These are phyloP conservation scores for Chaetomium fimeti DNA, from an alignment of 495 filamentous ascomycete species.

Conservation along the genomic window DNA sequence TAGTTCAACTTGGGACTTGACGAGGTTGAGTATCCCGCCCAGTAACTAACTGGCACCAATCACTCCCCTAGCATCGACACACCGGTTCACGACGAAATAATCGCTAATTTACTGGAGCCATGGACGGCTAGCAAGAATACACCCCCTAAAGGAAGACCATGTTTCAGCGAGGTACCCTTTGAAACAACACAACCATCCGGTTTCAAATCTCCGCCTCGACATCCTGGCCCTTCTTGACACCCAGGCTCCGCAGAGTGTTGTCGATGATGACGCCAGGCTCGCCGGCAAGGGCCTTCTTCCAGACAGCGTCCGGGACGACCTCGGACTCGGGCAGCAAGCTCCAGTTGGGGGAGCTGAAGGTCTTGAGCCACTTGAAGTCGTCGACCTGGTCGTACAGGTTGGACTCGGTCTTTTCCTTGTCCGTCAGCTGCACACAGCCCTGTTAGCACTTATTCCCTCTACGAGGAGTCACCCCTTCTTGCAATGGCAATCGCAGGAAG, in stretches of 20 bases:
- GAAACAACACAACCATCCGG: neutral
- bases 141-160: neutral
- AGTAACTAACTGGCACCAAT: neutral
- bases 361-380: constrained; percentile 96
- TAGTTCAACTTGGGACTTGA: neutral
- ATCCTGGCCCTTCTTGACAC: constrained; percentile 33
- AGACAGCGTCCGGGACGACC: constrained; percentile 61
- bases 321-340: constrained; percentile 60
- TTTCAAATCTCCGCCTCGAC: neutral
- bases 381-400: constrained; percentile 89
- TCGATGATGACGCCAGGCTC: constrained; percentile 60
- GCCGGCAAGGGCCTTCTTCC: constrained; percentile 68
- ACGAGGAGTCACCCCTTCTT: too few species aligned
- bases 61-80: neutral
- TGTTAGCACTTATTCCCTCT: constrained; percentile 10
- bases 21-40: neutral
- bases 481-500: too few species aligned
- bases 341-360: constrained; percentile 87
- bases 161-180: neutral
- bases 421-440: constrained; percentile 31
- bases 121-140: neutral
- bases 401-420: constrained; percentile 34
- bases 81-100: neutral
- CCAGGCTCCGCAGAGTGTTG: constrained; percentile 64
- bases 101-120: neutral